Base-by-base conservation (phyloP, 2,329 filamentous ascomycete species). In the Colletotrichum horii region DNA sequence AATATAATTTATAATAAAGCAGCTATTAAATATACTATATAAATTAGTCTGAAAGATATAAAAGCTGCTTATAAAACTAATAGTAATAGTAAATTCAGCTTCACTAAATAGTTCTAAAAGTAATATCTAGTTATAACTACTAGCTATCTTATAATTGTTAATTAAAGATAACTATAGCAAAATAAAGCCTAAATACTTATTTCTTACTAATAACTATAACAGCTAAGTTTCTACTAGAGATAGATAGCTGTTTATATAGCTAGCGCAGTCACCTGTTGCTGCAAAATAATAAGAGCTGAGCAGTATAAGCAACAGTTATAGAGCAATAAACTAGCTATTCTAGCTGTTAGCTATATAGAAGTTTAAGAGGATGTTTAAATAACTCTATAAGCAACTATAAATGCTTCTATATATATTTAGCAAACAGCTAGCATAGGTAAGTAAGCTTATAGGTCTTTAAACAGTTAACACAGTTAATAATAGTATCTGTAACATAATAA, bases 381-480 rank as follows among this genome's bases (percentile, higher is more conserved):
- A 70, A 34, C 75, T 76, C 38, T 43, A 65, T 6, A 68, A 77
- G 73, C 32, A 48, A 26, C 61, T 78, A 16, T 77, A 19, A 38
- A 66, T 74, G 38, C 26, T 76, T 9, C 71, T 78, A 34, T 66
- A 78, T 30, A 73, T 71, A 19, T 43, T 72, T 15, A 32, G 65
- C 2, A 62, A 65, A 4, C 43, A 75, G 68, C 71, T 69, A 15
- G 68, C 2, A 16, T 48, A 66, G 26, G 65, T 56, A 15, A 66
- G 61, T 4, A 66, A 78, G 65, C 66, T 78, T 14, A 64, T 56
- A 12, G 48, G 62, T 4, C 34, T 78, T 8, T 43, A 64, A 32
- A 62, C 52, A 19, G 22, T 24, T 11, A 78, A 78, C 52, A 77
- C 61, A 32, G 52, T n/a, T 16, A 78, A 78, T 62, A 73, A 65